These are phyloP conservation scores for Penicillium griseofulvum DNA, from an alignment of 2,329 filamentous ascomycete genomes.

Conservation along the genomic window DNA sequence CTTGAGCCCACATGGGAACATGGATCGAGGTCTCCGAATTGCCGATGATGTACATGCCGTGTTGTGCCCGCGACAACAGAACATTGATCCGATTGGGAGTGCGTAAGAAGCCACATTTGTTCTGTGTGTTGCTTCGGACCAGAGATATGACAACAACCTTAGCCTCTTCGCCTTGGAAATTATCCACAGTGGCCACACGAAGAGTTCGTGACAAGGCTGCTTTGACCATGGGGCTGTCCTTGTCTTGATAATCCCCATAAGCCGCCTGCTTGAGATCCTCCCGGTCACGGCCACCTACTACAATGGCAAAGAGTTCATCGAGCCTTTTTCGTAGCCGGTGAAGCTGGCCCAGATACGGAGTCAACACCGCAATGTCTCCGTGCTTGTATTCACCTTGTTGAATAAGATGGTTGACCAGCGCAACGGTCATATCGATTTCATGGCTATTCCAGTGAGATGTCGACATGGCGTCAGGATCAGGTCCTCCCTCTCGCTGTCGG, in stretches of 20 bases:
- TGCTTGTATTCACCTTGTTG: slow-evolving; percentile 60
- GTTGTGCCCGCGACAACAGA: slow-evolving; percentile 62
- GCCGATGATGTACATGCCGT: slow-evolving; percentile 71
- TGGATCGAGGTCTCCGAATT: slow-evolving; percentile 58
- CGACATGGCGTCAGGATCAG: slow-evolving; percentile 25
- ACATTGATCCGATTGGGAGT: slow-evolving; percentile 69
- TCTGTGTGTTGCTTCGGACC: slow-evolving; percentile 63
- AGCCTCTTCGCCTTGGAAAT: slow-evolving; percentile 75
- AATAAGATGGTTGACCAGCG: slow-evolving; percentile 64
- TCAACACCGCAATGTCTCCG: slow-evolving; percentile 68
- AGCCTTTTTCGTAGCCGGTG: slow-evolving; percentile 45
- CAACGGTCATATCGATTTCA: slow-evolving; percentile 63
- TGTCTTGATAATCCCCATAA: slow-evolving; percentile 27
- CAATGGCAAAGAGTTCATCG: slow-evolving; percentile 55
- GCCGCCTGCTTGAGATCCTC: slow-evolving; percentile 51
- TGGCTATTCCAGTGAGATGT: slow-evolving; percentile 50
- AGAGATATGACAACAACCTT: slow-evolving; percentile 69
- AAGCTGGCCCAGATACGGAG: slow-evolving; percentile 57
- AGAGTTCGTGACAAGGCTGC: slow-evolving; percentile 50
- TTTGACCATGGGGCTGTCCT: slow-evolving; percentile 29
- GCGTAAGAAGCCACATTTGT: slow-evolving; percentile 63
- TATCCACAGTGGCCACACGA: slow-evolving; percentile 66
- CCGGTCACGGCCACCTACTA: slow-evolving; percentile 61
- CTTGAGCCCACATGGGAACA: slow-evolving; percentile 63
- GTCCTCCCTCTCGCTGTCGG: slow-evolving; percentile 37